Evolutionary conservation across 345 rosid species (phyloP).

Genomic region (Gynandropsis gynandra): DNA sequence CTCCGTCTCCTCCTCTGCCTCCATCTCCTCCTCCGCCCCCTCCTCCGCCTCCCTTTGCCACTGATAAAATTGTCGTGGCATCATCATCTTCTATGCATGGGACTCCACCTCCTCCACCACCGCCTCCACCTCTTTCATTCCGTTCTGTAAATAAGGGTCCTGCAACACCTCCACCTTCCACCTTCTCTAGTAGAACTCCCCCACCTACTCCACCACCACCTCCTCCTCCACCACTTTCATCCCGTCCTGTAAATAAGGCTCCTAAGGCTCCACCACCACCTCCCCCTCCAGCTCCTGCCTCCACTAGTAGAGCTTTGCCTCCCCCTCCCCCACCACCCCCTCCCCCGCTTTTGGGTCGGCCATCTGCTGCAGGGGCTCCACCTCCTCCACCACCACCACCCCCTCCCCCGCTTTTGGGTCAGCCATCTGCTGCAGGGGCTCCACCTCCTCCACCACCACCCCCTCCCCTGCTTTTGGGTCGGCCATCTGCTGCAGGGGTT

Average conservation of each 20-base stretch:
- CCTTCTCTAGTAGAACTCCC: conserved; percentile 3
- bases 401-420: conserved; percentile 17
- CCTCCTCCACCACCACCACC: conserved; percentile 24
- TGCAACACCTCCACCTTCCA: conserved; percentile 5
- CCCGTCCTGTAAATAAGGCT: conserved; percentile 22
- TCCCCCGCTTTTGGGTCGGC: conserved; percentile 33
- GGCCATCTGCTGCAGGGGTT: conserved; percentile 15
- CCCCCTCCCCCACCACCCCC: conserved; percentile 30
- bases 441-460: conserved; percentile 25
- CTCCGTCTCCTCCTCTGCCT: conserved; percentile 27
- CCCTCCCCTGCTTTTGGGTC: conserved; percentile 16
- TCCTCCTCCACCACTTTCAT: conserved; percentile 20
- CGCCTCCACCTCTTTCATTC: conserved; percentile 31
- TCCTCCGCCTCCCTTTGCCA: conserved; percentile 11
- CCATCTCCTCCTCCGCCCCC: conserved; percentile 20
- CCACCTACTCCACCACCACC: conserved; percentile 37
- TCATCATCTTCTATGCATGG: background rate
- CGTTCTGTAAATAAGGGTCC: background rate
- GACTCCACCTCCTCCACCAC: conserved; percentile 26
- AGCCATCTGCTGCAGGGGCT: conserved; percentile 14
- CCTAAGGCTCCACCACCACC: conserved; percentile 22
- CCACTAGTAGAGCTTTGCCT: conserved; percentile 26
- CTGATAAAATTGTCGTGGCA: background rate
- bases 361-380: conserved; percentile 19
- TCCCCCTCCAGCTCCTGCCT: conserved; percentile 23